Base-by-base conservation (phyloP, 2,329 filamentous ascomycete genomes). In the Aspergillus sp. region DNA sequence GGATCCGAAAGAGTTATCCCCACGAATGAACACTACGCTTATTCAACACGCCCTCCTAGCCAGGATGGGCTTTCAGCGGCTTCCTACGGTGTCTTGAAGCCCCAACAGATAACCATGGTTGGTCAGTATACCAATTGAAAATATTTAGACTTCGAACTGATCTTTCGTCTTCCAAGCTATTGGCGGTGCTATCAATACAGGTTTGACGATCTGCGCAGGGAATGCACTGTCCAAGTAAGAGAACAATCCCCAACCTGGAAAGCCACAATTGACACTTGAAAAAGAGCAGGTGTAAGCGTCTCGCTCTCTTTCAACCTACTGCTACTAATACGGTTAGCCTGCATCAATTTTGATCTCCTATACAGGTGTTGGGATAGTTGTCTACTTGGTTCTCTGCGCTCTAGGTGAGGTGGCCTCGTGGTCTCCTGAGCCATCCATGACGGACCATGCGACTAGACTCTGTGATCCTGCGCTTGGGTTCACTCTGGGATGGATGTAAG, bases 401-500 rank as follows among this genome's bases (percentile, higher is more conserved):
- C 83, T 94, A 5, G 90, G 90, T 58, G 90, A 93, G 75, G 92
- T 94, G 86, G 89, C 90, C 11, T 85, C 90, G 54, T 94, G 89
- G 89, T 76, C 94, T 42, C 90, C 90, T 50, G 83, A 91, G 68
- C 84, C 86, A 61, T 85, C 87, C 70, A 91, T 94, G 75, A 89
- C 89, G 53, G 90, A 88, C 67, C 92, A 93, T 73, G 90, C 90
- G 19, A 83, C 86, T 60, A 84, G 90, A 47, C 94, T 91, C 78
- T 90, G 88, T 71, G 89, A 94, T 69, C 90, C 90, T 54, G 89
- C 90, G 62, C 84, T 94, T 30, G 91, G 90, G 57, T 94, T 94
- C 73, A 85, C 88, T 62, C 83, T 93, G 15, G 90, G 89, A 38
- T 92, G 85, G 82, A 86, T 82, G 82, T 89, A 77, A 63, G 71